Conservation (phyloP, 2,329 filamentous ascomycete species). For the Sporothrix humicola region DNA sequence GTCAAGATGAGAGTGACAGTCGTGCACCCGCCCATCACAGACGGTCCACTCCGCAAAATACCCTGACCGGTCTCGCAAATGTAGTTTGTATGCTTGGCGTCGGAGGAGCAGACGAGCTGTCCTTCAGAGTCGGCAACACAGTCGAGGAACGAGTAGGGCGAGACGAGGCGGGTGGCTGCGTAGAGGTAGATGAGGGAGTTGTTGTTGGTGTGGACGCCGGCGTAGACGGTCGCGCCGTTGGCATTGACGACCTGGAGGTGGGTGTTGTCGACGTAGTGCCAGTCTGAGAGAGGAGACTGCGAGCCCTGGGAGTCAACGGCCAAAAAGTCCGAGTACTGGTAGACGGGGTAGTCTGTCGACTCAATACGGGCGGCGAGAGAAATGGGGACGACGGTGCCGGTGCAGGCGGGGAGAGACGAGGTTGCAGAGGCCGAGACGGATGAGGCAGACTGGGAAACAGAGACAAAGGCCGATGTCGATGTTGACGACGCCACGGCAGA, state of each 20-base stretch:
- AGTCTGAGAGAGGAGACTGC: background rate
- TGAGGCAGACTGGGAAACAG: background rate
- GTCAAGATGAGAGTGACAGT: background rate
- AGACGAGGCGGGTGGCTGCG: background rate
- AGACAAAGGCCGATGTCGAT: too few relatives aligned
- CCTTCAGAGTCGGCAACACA: slow-evolving; percentile 21
- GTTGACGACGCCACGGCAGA: background rate
- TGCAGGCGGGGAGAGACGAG: background rate
- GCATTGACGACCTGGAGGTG: background rate
- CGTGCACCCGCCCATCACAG: background rate
- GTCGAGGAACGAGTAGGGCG: slow-evolving; percentile 10
- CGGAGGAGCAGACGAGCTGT: slow-evolving; percentile 24
- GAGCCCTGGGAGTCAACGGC: background rate
- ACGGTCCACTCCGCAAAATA: slow-evolving; percentile 6
- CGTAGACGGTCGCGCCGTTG: background rate
- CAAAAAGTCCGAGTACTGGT: slow-evolving; percentile 6
- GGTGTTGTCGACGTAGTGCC: background rate
- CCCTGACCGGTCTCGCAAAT: slow-evolving; percentile 34
- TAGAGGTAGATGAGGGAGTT: slow-evolving; percentile 8
- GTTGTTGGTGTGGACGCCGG: slow-evolving; percentile 16
- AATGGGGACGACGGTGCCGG: background rate
- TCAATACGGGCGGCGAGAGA: background rate
- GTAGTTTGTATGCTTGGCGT: slow-evolving; percentile 31
- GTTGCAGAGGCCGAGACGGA: background rate
- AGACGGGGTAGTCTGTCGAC: background rate